Conservation (phyloP, 164 flowering plant species). For the Tetrastigma voinierianum region DNA sequence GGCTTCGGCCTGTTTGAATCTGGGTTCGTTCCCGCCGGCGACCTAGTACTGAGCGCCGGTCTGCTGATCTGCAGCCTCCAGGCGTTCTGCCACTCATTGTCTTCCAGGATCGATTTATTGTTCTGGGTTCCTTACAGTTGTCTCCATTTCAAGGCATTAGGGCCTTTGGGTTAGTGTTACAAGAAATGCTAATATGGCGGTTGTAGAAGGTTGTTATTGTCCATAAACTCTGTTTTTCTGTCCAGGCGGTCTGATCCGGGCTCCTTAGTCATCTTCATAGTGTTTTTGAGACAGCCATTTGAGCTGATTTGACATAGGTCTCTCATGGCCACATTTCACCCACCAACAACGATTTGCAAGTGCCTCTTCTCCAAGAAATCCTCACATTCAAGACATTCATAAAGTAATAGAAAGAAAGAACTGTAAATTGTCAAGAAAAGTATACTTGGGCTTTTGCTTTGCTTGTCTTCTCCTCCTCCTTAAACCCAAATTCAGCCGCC, state of each 20-base stretch:
- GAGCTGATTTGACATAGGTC: slow-evolving; percentile 35
- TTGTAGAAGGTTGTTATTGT: slow-evolving; percentile 12
- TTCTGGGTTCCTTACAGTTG: too few relatives aligned
- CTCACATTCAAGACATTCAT: not conserved
- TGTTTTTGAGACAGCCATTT: slow-evolving; percentile 46
- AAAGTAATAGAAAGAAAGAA: not conserved
- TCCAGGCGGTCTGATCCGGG: slow-evolving; percentile 27
- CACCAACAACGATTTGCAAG: slow-evolving; percentile 90
- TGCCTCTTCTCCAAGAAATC: not conserved
- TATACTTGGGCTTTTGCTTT: not conserved
- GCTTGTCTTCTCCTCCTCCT: not conserved
- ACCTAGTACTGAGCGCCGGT: slow-evolving; percentile 30
- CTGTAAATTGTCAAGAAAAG: not conserved
- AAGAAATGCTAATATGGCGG: slow-evolving; percentile 21
- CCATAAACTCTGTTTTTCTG: slow-evolving; percentile 48
- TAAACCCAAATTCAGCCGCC: not conserved
- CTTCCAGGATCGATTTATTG: slow-evolving; percentile 29
- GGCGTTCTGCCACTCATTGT: slow-evolving; percentile 30
- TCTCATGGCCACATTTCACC: slow-evolving; percentile 64
- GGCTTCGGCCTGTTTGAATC: slow-evolving; percentile 88
- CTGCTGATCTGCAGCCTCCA: slow-evolving; percentile 32
- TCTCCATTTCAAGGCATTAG: slow-evolving; percentile 30
- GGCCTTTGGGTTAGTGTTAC: slow-evolving; percentile 22
- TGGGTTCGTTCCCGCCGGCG: slow-evolving; percentile 80
- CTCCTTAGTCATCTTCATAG: slow-evolving; percentile 36